Evolutionary conservation across 2,329 filamentous ascomycete species (phyloP).

Genomic region (Aschersonia sp.): DNA sequence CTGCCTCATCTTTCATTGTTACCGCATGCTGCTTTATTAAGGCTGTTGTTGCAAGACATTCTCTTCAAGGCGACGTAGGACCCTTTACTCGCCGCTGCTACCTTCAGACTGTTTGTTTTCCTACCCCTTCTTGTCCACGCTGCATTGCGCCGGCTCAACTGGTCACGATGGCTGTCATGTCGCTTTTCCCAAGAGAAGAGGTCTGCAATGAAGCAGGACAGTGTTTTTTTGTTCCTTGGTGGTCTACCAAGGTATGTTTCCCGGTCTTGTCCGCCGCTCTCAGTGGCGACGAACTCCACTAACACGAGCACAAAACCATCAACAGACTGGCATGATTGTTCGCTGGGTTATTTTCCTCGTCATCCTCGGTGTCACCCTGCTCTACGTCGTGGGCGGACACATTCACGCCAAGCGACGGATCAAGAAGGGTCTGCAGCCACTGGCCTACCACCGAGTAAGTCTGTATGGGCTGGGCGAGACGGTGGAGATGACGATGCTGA

Average conservation of each 20-base stretch:
- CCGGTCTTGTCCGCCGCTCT: too few species aligned
- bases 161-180: background rate
- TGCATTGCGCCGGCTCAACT: too few species aligned
- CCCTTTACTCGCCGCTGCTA: too few species aligned
- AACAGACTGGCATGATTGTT: constrained; percentile 46
- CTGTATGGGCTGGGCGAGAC: background rate
- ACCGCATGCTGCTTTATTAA: too few species aligned
- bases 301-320: too few species aligned
- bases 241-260: background rate
- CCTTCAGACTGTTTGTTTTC: too few species aligned
- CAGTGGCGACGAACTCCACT: too few species aligned
- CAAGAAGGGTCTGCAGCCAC: constrained; percentile 47
- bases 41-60: too few species aligned
- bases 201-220: background rate
- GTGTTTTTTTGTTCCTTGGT: background rate
- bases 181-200: background rate
- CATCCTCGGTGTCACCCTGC: constrained; percentile 41
- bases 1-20: background rate
- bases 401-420: constrained; percentile 55
- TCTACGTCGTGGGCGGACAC: constrained; percentile 54
- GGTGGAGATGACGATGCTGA: background rate
- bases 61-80: too few species aligned
- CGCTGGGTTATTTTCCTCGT: constrained; percentile 58
- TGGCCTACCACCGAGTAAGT: constrained; percentile 56
- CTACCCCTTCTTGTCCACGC: too few species aligned